Conservation (phyloP, 1,139 yeast species). For the Saccharomyces hybrid region DNA sequence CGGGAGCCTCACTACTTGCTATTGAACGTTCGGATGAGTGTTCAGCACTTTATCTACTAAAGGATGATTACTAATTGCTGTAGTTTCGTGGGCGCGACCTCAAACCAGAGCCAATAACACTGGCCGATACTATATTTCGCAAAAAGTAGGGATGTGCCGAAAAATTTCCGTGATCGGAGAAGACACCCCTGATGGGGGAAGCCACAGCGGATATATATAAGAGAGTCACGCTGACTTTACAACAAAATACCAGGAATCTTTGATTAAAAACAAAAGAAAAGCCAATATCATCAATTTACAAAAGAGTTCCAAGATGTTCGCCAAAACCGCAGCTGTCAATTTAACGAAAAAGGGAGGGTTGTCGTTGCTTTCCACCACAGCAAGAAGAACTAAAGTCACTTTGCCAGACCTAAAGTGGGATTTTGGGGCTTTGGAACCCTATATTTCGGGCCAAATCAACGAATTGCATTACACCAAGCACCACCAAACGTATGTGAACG, state of each 20-base stretch:
- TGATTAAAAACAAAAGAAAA: background rate
- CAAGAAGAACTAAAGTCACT: slow-evolving; percentile 54
- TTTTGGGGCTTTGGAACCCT: slow-evolving; percentile 84
- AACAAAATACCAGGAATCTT: background rate
- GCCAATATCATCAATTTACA: background rate
- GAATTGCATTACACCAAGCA: slow-evolving; percentile 88
- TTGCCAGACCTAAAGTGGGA: slow-evolving; percentile 86
- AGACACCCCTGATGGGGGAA: background rate
- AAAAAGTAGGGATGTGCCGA: background rate
- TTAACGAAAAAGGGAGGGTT: slow-evolving; percentile 2
- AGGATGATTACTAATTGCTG: background rate
- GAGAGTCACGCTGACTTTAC: slow-evolving; percentile 25
- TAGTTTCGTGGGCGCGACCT: background rate
- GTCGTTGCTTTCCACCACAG: background rate
- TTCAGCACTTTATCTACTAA: background rate
- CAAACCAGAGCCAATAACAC: background rate
- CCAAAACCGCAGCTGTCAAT: slow-evolving; percentile 7
- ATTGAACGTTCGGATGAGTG: background rate
- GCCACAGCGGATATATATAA: background rate
- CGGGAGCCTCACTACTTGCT: background rate
- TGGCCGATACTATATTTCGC: background rate
- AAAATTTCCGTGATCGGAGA: background rate
- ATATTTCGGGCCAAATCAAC: slow-evolving; percentile 81
- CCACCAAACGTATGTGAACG: slow-evolving; percentile 90
- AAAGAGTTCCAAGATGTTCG: slow-evolving; percentile 6